Evolutionary conservation across 2,329 filamentous ascomycete genomes (phyloP), one percentile per base, ranked within the genome.

Genomic region (Aspergillus spinulosporus): DNA sequence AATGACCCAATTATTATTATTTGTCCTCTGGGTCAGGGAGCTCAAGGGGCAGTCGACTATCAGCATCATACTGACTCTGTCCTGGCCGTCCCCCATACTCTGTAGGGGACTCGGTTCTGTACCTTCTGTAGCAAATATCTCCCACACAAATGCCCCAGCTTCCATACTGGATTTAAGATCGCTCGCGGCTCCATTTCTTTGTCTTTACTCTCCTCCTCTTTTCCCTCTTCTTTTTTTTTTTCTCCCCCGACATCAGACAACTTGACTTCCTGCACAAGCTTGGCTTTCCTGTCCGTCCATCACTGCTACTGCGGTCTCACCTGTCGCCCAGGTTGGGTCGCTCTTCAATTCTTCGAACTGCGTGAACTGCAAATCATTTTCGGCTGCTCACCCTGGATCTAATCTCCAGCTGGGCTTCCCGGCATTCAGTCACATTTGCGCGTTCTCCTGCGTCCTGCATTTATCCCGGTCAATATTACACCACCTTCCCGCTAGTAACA

Each of bases 381-480:
- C 46, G n/a, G 37, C 26, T 52, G 21, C 21, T 21, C 54, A 44
- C 39, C n/a, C 60, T 37, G 34, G 34, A 58, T 58, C 60, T 56
- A 58, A 59, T 59, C 60, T 53, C 40, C 50, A 48, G 49, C 54
- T 54, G 49, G 49, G 21, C 21, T 12, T 8, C 4, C 8, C 9
- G 7, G 7, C 34, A 11, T 12, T 11, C 39, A 61, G 56, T 60
- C 62, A 67, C 66, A 63, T 64, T 62, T 61, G 57, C 62, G 51
- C 58, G 46, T 59, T 63, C 62, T 66, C 64, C 65, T 68, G 67
- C 64, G 61, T 69, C 63, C 66, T 72, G 68, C 68, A 70, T 65
- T 60, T 62, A 73, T 67, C 69, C 68, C 68, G 61, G 69, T 65
- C 66, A 62, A 68, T 68, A 72, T 73, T 72, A 72, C 70, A 72